Evolutionary conservation across 2,329 filamentous ascomycete genomes (phyloP), one percentile per base, ranked within the genome.

Genomic region (Phyllosticta citribraziliensis): DNA sequence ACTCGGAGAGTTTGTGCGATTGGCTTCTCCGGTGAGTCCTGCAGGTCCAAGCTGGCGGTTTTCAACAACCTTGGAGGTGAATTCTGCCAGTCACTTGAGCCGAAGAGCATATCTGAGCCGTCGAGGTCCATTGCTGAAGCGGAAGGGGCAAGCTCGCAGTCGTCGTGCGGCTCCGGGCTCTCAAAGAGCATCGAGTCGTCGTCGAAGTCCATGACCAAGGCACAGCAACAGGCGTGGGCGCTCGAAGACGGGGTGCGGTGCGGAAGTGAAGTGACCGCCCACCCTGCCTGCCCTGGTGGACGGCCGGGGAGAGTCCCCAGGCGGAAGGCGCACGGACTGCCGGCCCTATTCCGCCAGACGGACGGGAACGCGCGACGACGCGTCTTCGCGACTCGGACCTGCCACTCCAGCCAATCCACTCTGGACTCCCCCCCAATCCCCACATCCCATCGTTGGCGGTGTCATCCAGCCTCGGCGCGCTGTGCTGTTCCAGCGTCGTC

Each of bases 131-230:
- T 47, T 47, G 14, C 17, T 8, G 40, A 47, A n/a, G 11, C 9
- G 33, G 40, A 47, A n/a, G 6, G 40, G 5, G 6, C n/a, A 2
- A n/a, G 6, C 12, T 47, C 40, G 40, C 14, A 19, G 40, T 6
- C 40, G 40, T 6, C 40, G 40, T 5, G 2, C 2, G 14, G 5
- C 17, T 47, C 40, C n/a, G 12, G 14, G 8, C 57, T 52, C 19
- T 64, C 65, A 56, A 73, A 71, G 5, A 75, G 67, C 58, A 72
- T 68, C 51, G 73, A 69, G 9, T 74, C 68, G 40, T 59, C 50
- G n/a, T 58, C 52, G 20, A 24, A 27, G 2, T 53, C 56, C 60
- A 61, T 61, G 17, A 22, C 35, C 22, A 33, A 55, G 6, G n/a
- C 2, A 4, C 4, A 47, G 14, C n/a, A 14, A 12, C 14, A n/a